Percentiles rank a stretch among this genome's conserved stretches.
Conservation (phyloP, 2,329 filamentous ascomycete species). For the Calonectria pteridis region DNA sequence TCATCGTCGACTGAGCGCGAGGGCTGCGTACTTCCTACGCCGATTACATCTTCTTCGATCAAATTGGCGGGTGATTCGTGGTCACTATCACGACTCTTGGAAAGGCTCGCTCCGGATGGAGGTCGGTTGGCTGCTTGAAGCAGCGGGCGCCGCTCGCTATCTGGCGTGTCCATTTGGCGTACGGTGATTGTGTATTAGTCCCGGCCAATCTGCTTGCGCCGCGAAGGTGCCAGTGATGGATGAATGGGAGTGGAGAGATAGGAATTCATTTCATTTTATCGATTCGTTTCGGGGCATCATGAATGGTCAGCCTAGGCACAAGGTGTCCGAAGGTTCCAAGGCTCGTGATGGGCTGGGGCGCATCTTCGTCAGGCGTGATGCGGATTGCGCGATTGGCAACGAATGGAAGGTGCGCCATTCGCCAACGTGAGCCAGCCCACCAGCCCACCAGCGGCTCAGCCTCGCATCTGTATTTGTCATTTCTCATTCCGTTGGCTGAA, state of each 20-base stretch:
- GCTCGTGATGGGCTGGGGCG: slow-evolving; percentile 25
- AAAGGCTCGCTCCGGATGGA: slow-evolving; percentile 8
- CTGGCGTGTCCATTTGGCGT: slow-evolving; percentile 1
- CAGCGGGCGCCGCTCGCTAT: slow-evolving; percentile 22
- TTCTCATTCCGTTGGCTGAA: background rate
- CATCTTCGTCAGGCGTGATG: slow-evolving; percentile 38
- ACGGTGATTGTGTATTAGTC: background rate
- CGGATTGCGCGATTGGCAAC: slow-evolving; percentile 37
- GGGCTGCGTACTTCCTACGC: slow-evolving; percentile 2
- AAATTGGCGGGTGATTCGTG: slow-evolving; percentile 11
- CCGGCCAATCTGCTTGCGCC: background rate
- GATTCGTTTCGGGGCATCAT: background rate
- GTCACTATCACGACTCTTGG: background rate
- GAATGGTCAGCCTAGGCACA: background rate
- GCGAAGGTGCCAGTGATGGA: background rate
- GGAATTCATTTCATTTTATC: background rate
- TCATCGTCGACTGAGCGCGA: slow-evolving; percentile 63
- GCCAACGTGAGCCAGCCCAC: slow-evolving; percentile 1
- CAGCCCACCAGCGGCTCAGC: background rate
- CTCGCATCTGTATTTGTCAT: background rate
- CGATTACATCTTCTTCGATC: slow-evolving; percentile 24
- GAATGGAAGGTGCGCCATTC: background rate
- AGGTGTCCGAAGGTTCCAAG: slow-evolving; percentile 23
- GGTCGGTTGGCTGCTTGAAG: slow-evolving; percentile 16
- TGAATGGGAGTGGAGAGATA: background rate